A percentile compares a stretch with the other conserved stretches of the same genome.
phyloP scores from a whole-genome alignment of 352 stramenopile species.

The Pythium folliculosum region DNA sequence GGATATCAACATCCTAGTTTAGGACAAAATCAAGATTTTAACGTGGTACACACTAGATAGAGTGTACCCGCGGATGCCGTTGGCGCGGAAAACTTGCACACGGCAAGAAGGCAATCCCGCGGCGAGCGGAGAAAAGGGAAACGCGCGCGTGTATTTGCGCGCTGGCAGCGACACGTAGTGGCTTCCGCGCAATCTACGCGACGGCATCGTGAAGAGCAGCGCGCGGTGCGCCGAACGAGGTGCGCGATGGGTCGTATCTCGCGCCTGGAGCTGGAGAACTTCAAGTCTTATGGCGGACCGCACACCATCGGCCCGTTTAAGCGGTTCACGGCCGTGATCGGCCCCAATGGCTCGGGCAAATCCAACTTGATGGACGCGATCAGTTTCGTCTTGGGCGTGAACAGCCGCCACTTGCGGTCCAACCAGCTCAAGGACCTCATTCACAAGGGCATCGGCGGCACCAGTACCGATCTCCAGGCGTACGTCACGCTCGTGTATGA shows the following conservation, averaged over 20 bases:
- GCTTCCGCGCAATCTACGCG: neutral
- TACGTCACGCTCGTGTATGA: constrained; percentile 96
- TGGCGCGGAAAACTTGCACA: constrained; percentile 21
- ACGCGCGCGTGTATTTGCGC: constrained; percentile 16
- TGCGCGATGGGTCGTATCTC: constrained; percentile 81
- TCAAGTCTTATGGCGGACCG: constrained; percentile 97
- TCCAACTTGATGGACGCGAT: constrained; percentile 96
- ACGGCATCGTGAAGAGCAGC: neutral
- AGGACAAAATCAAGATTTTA: neutral
- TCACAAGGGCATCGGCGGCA: constrained; percentile 76
- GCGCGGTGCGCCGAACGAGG: constrained; percentile 9
- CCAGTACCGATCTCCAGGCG: constrained; percentile 42
- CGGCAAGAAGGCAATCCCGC: neutral
- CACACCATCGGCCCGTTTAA: constrained; percentile 96
- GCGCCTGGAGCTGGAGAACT: constrained; percentile 98
- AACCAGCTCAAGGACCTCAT: constrained; percentile 97
- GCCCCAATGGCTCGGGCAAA: constrained; percentile 96
- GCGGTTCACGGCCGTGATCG: constrained; percentile 97
- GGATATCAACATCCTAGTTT: constrained; percentile 8
- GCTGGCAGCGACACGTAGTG: neutral
- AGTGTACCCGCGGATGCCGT: neutral
- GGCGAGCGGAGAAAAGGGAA: constrained; percentile 21
- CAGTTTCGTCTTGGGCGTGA: constrained; percentile 97
- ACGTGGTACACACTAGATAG: constrained; percentile 13
- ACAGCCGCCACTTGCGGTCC: constrained; percentile 95